These are phyloP conservation scores for Diaporthe helianthi DNA, from an alignment of 2,329 filamentous ascomycete species.

Conservation along the genomic window DNA sequence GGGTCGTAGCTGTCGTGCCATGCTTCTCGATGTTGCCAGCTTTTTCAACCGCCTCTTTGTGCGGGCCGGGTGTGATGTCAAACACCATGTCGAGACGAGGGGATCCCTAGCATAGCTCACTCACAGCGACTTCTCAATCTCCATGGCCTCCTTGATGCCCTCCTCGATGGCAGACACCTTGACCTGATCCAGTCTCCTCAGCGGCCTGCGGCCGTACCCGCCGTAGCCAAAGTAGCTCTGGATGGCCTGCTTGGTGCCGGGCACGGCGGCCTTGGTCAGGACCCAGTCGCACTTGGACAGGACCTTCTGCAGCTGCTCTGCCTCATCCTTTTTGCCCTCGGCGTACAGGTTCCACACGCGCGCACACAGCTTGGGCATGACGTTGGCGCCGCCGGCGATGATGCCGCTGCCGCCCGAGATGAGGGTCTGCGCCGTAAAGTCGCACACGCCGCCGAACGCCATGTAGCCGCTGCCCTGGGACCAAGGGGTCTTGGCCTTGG, in stretches of 20 bases:
- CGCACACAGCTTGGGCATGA: conserved; percentile 83
- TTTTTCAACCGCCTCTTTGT: neutral
- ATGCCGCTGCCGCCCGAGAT: conserved; percentile 81
- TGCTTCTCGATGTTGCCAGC: neutral
- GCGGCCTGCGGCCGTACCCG: conserved; percentile 74
- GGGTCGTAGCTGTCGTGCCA: neutral
- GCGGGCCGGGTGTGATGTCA: neutral
- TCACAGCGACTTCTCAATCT: conserved; percentile 64
- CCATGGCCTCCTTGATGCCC: conserved; percentile 69
- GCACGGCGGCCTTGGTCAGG: conserved; percentile 81
- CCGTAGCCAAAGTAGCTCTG: conserved; percentile 85
- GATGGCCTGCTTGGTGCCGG: conserved; percentile 85
- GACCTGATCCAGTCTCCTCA: conserved; percentile 69
- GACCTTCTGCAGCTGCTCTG: conserved; percentile 76
- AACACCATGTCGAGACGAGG: neutral
- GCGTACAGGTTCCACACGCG: conserved; percentile 79
- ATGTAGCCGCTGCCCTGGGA: conserved; percentile 73
- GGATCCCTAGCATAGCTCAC: conserved; percentile 45
- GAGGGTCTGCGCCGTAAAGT: conserved; percentile 85
- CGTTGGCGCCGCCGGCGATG: conserved; percentile 85
- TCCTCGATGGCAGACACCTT: conserved; percentile 60
- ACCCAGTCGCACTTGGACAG: conserved; percentile 83
- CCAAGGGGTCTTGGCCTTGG: conserved; percentile 72
- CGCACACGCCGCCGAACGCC: conserved; percentile 86
- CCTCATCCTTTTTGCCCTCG: conserved; percentile 77